phyloP scores from a whole-genome alignment of 805 yeast species.

The Helenozyma rhizophorensis region DNA sequence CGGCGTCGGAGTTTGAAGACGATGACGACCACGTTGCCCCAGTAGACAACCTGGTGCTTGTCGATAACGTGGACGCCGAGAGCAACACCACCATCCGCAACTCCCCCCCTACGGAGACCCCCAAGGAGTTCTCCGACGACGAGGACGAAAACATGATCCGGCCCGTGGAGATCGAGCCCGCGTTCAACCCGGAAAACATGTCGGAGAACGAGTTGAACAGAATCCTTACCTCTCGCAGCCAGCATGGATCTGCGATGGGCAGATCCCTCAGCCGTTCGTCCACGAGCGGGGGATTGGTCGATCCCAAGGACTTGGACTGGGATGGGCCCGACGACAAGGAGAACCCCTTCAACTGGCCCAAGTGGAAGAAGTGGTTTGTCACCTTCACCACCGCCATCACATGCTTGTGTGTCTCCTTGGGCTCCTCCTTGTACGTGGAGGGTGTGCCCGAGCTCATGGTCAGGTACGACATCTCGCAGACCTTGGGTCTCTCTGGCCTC shows the following conservation, averaged over 20 bases:
- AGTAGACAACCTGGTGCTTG: too few species aligned
- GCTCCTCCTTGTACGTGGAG: slow-evolving; percentile 67
- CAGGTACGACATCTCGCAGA: slow-evolving; percentile 51
- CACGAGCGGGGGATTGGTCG: slow-evolving; percentile 1
- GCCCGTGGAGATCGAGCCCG: neutral
- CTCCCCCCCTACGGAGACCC: neutral
- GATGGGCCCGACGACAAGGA: slow-evolving; percentile 58
- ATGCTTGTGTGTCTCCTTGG: slow-evolving; percentile 69
- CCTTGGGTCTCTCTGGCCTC: slow-evolving; percentile 62
- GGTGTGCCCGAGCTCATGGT: slow-evolving; percentile 53
- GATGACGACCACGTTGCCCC: slow-evolving; percentile 14
- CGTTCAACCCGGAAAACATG: slow-evolving; percentile 2
- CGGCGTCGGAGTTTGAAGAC: slow-evolving; percentile 20
- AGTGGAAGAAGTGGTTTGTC: slow-evolving; percentile 56
- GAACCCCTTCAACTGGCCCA: slow-evolving; percentile 69
- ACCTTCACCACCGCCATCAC: slow-evolving; percentile 57
- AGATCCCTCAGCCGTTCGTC: too few species aligned
- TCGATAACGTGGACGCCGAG: slow-evolving; percentile 5
- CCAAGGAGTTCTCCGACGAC: slow-evolving; percentile 1
- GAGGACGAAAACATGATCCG: neutral
- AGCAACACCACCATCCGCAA: slow-evolving; percentile 10
- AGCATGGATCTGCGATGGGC: too few species aligned
- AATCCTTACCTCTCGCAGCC: slow-evolving; percentile 1
- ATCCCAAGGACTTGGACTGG: slow-evolving; percentile 41
- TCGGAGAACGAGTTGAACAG: slow-evolving; percentile 10